Conservation (phyloP, 176 grass and related monocot genomes). For the Oropetium thomaeum region DNA sequence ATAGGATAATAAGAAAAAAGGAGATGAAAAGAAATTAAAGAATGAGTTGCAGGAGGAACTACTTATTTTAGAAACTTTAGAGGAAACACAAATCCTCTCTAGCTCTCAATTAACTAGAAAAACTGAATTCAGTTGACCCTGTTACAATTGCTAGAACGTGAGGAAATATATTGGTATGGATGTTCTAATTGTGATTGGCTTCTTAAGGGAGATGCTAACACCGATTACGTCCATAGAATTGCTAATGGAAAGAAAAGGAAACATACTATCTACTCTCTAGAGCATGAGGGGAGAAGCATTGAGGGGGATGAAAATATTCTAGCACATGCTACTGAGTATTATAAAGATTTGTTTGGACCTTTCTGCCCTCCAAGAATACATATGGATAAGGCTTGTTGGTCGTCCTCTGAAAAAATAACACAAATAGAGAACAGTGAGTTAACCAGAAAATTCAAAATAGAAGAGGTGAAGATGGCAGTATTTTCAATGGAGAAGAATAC, state of each 20-base stretch:
- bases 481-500: neutral
- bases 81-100: no score
- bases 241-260: neutral
- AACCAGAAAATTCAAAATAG: neutral
- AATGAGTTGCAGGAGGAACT: no score
- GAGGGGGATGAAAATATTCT: neutral
- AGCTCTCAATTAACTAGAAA: neutral
- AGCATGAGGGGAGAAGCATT: neutral
- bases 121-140: no score
- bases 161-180: neutral
- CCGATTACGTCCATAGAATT: neutral
- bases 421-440: neutral
- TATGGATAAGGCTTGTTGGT: no score
- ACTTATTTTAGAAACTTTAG: no score
- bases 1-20: no score
- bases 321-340: neutral
- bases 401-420: neutral
- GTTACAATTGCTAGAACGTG: rapidly evolving
- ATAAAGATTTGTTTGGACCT: neutral
- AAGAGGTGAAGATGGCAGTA: neutral
- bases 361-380: rapidly evolving
- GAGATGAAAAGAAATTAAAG: no score
- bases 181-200: neutral
- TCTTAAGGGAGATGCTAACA: neutral
- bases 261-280: neutral